Evolutionary conservation across 1,284 basidiomycete genomes (phyloP).

Genomic region (Cryptococcus maquisensis): DNA sequence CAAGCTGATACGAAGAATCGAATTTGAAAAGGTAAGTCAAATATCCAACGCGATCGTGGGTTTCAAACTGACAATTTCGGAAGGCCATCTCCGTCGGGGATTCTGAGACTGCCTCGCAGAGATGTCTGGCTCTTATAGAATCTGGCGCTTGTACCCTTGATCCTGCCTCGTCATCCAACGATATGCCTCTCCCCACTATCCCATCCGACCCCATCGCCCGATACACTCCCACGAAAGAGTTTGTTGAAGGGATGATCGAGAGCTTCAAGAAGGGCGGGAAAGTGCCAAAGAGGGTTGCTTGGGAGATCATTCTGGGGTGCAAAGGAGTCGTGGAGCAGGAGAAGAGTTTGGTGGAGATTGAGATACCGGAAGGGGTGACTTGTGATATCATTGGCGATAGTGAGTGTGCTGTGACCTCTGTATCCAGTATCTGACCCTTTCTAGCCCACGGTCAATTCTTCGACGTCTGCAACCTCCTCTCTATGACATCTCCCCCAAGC

Average conservation of each 20-base stretch:
- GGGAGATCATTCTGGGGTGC: slow-evolving; percentile 92
- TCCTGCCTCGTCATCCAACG: slow-evolving; percentile 52
- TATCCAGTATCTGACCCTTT: neutral
- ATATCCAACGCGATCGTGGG: neutral
- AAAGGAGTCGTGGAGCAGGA: slow-evolving; percentile 71
- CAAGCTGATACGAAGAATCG: slow-evolving; percentile 71
- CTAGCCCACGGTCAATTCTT: slow-evolving; percentile 66
- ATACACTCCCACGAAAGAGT: slow-evolving; percentile 68
- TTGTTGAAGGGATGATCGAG: slow-evolving; percentile 80
- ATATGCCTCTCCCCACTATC: slow-evolving; percentile 59
- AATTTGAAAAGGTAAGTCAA: slow-evolving; percentile 80
- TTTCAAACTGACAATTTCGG: neutral
- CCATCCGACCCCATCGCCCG: slow-evolving; percentile 53
- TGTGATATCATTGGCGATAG: slow-evolving; percentile 88
- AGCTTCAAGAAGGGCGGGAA: slow-evolving; percentile 84
- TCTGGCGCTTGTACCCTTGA: slow-evolving; percentile 59
- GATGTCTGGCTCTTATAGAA: slow-evolving; percentile 71
- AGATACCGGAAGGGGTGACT: slow-evolving; percentile 71
- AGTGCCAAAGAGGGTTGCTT: slow-evolving; percentile 79
- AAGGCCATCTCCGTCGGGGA: slow-evolving; percentile 86
- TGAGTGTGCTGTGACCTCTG: slow-evolving; percentile 24
- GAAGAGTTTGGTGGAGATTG: slow-evolving; percentile 74
- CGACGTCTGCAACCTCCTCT: slow-evolving; percentile 83
- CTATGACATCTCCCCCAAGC: slow-evolving; percentile 76
- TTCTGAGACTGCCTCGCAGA: slow-evolving; percentile 67